These are phyloP conservation scores for Flaveria brownii DNA, from an alignment of 129 eudicot species.

Conservation along the genomic window DNA sequence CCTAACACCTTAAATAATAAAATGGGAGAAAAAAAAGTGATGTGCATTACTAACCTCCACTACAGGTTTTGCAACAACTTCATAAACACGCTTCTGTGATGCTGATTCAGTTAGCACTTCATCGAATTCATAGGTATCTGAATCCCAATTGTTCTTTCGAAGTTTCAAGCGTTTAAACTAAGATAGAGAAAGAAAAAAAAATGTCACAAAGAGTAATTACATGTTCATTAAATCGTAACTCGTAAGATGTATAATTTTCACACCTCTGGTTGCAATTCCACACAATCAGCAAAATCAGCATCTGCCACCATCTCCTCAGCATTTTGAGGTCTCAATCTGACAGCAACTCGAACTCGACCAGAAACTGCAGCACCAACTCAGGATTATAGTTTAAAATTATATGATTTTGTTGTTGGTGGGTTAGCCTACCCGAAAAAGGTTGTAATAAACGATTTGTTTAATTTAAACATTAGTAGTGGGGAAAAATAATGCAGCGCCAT, in stretches of 20 bases:
- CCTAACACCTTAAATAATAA: no score
- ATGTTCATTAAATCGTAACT: slow-evolving; percentile 17
- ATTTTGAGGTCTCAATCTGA: slow-evolving; percentile 96
- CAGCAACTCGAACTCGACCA: slow-evolving; percentile 99
- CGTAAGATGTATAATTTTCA: slow-evolving; percentile 17
- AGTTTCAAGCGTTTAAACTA: slow-evolving; percentile 94
- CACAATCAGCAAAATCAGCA: slow-evolving; percentile 99
- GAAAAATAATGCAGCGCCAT: not conserved
- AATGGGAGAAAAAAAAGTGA: not conserved
- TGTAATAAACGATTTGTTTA: not conserved
- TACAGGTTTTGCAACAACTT: slow-evolving; percentile 99
- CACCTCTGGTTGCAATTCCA: slow-evolving; percentile 98
- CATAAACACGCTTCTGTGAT: slow-evolving; percentile 99
- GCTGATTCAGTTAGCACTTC: slow-evolving; percentile 95
- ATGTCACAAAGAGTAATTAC: slow-evolving; percentile 2
- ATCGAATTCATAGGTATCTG: slow-evolving; percentile 97
- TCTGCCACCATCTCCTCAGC: slow-evolving; percentile 89
- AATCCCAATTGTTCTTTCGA: slow-evolving; percentile 98
- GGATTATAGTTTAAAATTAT: slow-evolving; percentile 11
- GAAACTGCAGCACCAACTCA: slow-evolving; percentile 47
- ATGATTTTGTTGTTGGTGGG: not conserved
- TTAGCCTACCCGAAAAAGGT: slow-evolving; percentile 15
- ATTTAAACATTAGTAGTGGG: not conserved
- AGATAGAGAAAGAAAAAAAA: slow-evolving; percentile 3
- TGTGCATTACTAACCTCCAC: slow-evolving; percentile 76